Conservation (phyloP, 441 rosid genomes). For the Populus hybrid region DNA sequence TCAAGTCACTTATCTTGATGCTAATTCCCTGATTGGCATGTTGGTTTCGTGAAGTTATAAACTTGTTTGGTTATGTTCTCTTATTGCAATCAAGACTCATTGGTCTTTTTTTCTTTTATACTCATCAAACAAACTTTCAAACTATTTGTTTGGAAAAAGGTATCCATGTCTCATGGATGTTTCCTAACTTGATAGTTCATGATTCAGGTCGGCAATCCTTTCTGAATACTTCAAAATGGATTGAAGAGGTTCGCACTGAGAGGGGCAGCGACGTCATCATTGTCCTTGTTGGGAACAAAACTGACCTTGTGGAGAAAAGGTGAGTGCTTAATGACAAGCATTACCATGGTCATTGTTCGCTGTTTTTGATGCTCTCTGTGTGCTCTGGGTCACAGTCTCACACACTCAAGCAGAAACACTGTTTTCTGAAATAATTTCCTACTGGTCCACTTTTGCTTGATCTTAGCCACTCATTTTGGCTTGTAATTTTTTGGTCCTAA, state of each 20-base stretch:
- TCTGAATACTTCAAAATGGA: constrained; percentile 80
- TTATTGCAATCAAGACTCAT: neutral
- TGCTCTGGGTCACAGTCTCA: neutral
- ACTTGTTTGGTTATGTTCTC: constrained; percentile 3
- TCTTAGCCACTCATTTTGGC: neutral
- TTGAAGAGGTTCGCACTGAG: constrained; percentile 85
- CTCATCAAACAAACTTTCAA: neutral
- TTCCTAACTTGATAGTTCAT: constrained; percentile 24
- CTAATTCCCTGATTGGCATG: neutral
- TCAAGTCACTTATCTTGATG: neutral
- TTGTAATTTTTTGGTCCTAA: neutral
- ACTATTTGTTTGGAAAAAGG: neutral
- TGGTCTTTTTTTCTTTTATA: neutral
- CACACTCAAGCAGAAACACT: neutral
- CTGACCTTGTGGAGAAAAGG: constrained; percentile 93
- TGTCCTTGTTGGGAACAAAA: constrained; percentile 88
- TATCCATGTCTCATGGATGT: neutral
- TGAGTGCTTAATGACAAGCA: constrained; percentile 11
- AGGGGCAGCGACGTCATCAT: constrained; percentile 90
- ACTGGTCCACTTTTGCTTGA: neutral
- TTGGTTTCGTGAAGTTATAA: neutral
- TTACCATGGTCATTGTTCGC: neutral
- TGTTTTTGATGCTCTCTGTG: neutral
- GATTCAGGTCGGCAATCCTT: constrained; percentile 71
- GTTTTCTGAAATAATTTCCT: neutral